A percentile compares a stretch with the other conserved stretches of the same genome.
Evolutionary conservation across 306 rosid species (phyloP).

Genomic region (Pueraria montana): DNA sequence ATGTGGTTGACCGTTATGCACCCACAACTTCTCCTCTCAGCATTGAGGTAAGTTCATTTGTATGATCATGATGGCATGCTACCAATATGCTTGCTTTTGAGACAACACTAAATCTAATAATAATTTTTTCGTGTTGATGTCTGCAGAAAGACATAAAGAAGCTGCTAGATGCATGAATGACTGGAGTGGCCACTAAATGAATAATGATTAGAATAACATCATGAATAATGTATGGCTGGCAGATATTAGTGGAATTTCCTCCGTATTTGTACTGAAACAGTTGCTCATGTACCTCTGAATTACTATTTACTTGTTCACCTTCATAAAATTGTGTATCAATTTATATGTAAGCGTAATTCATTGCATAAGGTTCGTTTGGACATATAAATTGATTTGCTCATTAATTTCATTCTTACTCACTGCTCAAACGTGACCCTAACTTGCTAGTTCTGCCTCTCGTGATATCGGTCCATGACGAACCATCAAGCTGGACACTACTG

Average conservation of each 20-base stretch:
- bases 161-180: conserved; percentile 48
- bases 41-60: conserved; percentile 65
- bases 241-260: not conserved
- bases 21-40: conserved; percentile 83
- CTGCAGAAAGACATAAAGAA: conserved; percentile 59
- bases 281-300: not conserved
- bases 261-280: conserved; percentile 16
- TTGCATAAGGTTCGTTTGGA: not conserved
- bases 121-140: not conserved
- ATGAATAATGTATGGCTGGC: conserved; percentile 34
- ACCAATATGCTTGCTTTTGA: not conserved
- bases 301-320: not conserved
- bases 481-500: not conserved
- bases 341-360: not conserved
- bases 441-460: not conserved
- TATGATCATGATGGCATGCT: not conserved
- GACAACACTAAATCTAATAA: not conserved
- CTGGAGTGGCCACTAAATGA: conserved; percentile 9
- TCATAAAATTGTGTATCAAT: not conserved
- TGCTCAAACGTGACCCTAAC: not conserved
- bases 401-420: not conserved
- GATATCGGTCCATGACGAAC: not conserved
- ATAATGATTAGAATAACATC: not conserved
- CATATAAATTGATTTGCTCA: not conserved
- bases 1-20: conserved; percentile 74